Conservation (phyloP, 2,329 filamentous ascomycete species). For the Nigrospora oryzae region DNA sequence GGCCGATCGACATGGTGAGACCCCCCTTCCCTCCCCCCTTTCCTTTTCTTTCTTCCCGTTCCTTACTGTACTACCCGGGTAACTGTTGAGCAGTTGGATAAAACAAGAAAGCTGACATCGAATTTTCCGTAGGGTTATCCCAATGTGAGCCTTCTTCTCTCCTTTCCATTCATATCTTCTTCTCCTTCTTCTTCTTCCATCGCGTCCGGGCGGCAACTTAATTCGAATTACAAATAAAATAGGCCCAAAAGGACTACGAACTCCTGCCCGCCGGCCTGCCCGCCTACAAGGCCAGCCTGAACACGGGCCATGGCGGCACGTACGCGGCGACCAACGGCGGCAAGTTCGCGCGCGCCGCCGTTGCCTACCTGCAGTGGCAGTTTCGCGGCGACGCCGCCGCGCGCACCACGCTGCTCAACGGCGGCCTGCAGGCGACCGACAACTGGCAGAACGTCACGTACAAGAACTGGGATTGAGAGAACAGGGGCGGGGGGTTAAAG, state of each 20-base stretch:
- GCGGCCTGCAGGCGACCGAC: conserved; percentile 9
- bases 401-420: conserved; percentile 7
- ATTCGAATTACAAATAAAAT: not conserved
- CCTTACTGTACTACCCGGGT: too few species aligned
- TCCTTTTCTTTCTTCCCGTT: too few species aligned
- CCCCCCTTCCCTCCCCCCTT: conserved; percentile 4
- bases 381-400: conserved; percentile 6
- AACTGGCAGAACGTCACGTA: conserved; percentile 8
- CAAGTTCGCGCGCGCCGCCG: conserved; percentile 10
- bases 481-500: too few species aligned
- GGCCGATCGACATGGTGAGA: conserved; percentile 11
- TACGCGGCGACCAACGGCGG: conserved; percentile 12
- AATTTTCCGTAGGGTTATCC: conserved; percentile 4
- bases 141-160: conserved; percentile 5
- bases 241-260: conserved; percentile 12
- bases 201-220: not conserved
- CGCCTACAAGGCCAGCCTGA: conserved; percentile 11
- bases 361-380: conserved; percentile 12
- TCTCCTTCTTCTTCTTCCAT: too few species aligned
- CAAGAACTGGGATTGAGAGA: not conserved
- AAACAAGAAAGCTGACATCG: too few species aligned
- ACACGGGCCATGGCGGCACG: conserved; percentile 13
- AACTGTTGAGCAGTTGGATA: too few species aligned
- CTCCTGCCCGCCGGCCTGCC: conserved; percentile 9
- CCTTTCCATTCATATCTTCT: too few species aligned